Percentiles rank a stretch among this genome's conserved stretches.
phyloP scores from a whole-genome alignment of 495 filamentous ascomycete genomes.

The Neurospora pannonica region DNA sequence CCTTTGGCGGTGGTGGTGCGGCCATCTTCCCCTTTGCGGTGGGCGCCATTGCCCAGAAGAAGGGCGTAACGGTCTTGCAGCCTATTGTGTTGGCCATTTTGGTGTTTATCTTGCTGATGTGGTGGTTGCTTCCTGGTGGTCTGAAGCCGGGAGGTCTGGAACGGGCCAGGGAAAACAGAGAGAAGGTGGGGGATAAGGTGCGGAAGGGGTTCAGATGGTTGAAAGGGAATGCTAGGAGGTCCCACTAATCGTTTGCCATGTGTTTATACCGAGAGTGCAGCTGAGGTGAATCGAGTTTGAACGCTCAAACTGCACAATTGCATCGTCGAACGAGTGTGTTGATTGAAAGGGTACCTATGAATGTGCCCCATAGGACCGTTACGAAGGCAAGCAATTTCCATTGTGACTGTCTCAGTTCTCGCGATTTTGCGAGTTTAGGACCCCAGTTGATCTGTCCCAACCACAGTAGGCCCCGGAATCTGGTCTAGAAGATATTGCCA shows the following conservation, averaged over 20 bases:
- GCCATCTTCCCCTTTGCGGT: constrained; percentile 78
- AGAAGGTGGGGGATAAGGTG: constrained; percentile 20
- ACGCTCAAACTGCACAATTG: background rate
- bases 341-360: background rate
- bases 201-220: constrained; percentile 5
- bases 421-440: background rate
- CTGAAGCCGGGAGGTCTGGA: constrained; percentile 23
- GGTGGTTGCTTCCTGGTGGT: constrained; percentile 31
- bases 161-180: constrained; percentile 20
- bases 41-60: constrained; percentile 71
- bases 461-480: background rate
- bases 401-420: background rate
- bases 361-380: background rate
- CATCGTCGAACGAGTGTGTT: background rate
- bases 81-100: constrained; percentile 65
- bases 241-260: background rate
- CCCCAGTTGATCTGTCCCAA: background rate
- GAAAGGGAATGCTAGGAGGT: background rate
- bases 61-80: constrained; percentile 70
- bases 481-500: background rate
- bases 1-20: constrained; percentile 71
- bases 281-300: background rate
- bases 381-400: background rate
- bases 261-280: background rate
- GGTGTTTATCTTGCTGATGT: constrained; percentile 46